Evolutionary conservation across 148 eudicot species (phyloP).

Genomic region (Polygonum maritimum): DNA sequence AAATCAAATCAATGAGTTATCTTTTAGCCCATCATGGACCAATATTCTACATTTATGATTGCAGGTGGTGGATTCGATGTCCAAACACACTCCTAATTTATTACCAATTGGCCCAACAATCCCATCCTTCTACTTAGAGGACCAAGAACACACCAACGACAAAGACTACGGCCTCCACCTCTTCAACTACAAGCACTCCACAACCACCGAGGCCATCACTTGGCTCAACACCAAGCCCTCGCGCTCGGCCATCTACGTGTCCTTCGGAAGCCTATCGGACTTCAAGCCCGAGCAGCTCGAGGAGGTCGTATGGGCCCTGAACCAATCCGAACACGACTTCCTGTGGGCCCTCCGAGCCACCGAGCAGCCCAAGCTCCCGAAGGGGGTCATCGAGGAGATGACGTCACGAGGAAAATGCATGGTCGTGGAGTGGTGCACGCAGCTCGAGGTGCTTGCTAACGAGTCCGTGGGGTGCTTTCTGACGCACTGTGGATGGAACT

Average conservation of each 20-base stretch:
- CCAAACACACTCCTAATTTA: conserved; percentile 21
- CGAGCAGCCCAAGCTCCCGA: conserved; percentile 32
- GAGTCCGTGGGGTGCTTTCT: conserved; percentile 34
- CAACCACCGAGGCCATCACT: conserved; percentile 15
- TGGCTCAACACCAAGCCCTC: conserved; percentile 39
- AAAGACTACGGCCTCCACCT: conserved; percentile 41
- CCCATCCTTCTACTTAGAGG: conserved; percentile 33
- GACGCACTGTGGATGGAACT: conserved; percentile 57
- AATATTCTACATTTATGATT: not conserved
- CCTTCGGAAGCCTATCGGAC: conserved; percentile 52
- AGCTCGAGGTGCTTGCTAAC: conserved; percentile 30
- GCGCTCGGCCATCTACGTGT: conserved; percentile 36
- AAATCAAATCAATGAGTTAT: too few species aligned
- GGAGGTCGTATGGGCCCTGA: conserved; percentile 40
- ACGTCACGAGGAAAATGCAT: conserved; percentile 18
- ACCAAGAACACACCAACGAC: conserved; percentile 28
- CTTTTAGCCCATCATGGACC: not conserved
- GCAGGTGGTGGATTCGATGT: conserved; percentile 40
- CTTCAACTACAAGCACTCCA: conserved; percentile 16
- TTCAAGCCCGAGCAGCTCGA: conserved; percentile 31
- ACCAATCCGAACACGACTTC: conserved; percentile 21
- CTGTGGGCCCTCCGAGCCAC: conserved; percentile 49
- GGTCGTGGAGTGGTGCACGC: conserved; percentile 42
- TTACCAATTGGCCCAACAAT: conserved; percentile 51
- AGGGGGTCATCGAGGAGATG: conserved; percentile 17